Conservation (phyloP, 352 stramenopile genomes). For the Phytophthora hibernalis region DNA sequence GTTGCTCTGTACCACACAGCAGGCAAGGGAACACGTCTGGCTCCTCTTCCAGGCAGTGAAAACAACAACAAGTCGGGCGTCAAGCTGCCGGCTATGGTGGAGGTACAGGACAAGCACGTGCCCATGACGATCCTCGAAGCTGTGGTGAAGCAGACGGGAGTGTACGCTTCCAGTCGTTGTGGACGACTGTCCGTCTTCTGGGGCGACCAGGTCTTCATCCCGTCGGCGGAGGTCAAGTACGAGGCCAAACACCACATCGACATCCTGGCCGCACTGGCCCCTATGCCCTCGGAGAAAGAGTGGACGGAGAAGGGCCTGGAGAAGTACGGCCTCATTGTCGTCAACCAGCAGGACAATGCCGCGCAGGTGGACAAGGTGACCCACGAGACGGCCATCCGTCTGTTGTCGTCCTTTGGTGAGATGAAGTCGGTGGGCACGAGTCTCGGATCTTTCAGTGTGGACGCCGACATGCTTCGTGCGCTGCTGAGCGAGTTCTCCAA, state of each 20-base stretch:
- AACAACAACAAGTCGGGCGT: constrained; percentile 99
- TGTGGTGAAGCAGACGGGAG: constrained; percentile 98
- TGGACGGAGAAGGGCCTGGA: constrained; percentile 97
- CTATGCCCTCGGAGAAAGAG: constrained; percentile 93
- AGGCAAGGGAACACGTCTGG: constrained; percentile 97
- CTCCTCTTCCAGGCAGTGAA: constrained; percentile 95
- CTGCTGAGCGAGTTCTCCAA: constrained; percentile 93
- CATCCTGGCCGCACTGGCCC: constrained; percentile 96
- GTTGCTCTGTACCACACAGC: constrained; percentile 98
- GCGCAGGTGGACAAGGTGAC: constrained; percentile 98
- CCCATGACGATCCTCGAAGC: constrained; percentile 98
- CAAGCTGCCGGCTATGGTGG: constrained; percentile 95
- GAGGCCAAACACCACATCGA: constrained; percentile 96
- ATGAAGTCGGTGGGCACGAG: constrained; percentile 96
- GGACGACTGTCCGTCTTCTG: constrained; percentile 97
- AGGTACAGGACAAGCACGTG: constrained; percentile 86
- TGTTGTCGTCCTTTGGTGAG: constrained; percentile 93
- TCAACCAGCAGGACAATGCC: constrained; percentile 92
- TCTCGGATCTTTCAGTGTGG: constrained; percentile 97
- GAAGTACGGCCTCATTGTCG: constrained; percentile 98
- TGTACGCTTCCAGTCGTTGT: constrained; percentile 95
- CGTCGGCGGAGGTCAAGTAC: constrained; percentile 93
- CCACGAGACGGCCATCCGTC: constrained; percentile 94
- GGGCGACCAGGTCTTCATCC: constrained; percentile 99
- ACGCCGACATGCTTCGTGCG: constrained; percentile 91